These are phyloP conservation scores for Pleurotus citrinopileatus DNA, from an alignment of 768 basidiomycete species.

Conservation along the genomic window DNA sequence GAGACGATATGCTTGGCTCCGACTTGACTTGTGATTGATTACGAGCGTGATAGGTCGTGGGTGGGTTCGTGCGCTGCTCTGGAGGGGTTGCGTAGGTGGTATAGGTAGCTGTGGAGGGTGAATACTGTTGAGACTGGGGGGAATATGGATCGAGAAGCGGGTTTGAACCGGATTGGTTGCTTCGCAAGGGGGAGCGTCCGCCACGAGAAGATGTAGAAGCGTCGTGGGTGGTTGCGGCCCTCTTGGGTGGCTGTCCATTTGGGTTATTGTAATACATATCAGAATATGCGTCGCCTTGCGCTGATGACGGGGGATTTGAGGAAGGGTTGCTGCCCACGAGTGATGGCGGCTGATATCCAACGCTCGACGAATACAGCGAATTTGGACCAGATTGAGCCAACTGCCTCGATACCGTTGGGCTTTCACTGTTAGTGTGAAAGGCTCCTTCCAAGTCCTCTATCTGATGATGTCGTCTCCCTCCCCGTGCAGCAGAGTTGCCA, in stretches of 20 bases:
- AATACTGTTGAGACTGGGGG: slow-evolving; percentile 60
- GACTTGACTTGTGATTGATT: slow-evolving; percentile 54
- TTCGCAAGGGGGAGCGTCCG: slow-evolving; percentile 62
- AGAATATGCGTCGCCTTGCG: slow-evolving; percentile 45
- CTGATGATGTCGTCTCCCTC: slow-evolving; percentile 59
- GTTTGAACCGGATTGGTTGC: slow-evolving; percentile 43
- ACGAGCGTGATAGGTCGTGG: slow-evolving; percentile 49
- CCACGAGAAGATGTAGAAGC: slow-evolving; percentile 44
- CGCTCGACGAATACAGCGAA: slow-evolving; percentile 57
- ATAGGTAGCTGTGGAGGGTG: slow-evolving; percentile 54
- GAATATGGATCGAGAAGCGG: slow-evolving; percentile 70
- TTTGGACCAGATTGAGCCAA: slow-evolving; percentile 35
- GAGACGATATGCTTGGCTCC: slow-evolving; percentile 48
- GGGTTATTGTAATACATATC: slow-evolving; percentile 60
- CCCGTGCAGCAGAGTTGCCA: slow-evolving; percentile 39
- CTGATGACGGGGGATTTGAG: slow-evolving; percentile 31
- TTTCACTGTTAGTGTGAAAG: slow-evolving; percentile 37
- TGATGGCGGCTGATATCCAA: slow-evolving; percentile 56
- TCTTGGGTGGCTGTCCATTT: slow-evolving; percentile 48
- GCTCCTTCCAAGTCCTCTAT: slow-evolving; percentile 65
- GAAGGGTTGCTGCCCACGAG: slow-evolving; percentile 30
- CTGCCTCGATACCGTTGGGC: slow-evolving; percentile 33
- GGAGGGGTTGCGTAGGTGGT: slow-evolving; percentile 38
- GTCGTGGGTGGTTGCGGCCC: slow-evolving; percentile 53
- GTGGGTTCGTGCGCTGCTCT: slow-evolving; percentile 35